Conservation (phyloP, 1,284 basidiomycete species). For the Ganoderma boninense region DNA sequence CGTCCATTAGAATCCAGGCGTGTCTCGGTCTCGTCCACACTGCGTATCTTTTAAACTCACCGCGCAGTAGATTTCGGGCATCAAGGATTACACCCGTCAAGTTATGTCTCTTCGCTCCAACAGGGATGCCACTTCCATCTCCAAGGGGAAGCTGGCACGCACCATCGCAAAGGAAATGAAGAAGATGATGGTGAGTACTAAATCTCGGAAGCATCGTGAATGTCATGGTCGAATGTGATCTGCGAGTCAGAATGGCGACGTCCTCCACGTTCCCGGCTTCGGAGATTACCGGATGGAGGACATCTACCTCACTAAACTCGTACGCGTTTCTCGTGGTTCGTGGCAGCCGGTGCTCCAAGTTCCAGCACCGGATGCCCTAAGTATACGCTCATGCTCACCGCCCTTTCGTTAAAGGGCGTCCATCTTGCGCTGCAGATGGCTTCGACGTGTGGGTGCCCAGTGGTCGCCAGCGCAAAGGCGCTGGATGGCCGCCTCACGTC, state of each 20-base stretch:
- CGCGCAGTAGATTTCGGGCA: background rate
- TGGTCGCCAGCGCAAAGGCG: no score
- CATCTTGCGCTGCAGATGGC: background rate
- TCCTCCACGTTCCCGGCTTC: background rate
- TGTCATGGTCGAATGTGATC: background rate
- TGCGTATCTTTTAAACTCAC: background rate
- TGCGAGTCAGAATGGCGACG: background rate
- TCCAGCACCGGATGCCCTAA: background rate
- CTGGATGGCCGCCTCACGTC: background rate
- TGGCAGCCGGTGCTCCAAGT: conserved; percentile 26
- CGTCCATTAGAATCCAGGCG: conserved; percentile 21
- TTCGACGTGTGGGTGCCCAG: background rate
- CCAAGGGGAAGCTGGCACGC: conserved; percentile 1
- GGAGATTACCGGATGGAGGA: conserved; percentile 4
- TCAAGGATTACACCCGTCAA: conserved; percentile 1
- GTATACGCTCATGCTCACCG: background rate
- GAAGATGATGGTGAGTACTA: conserved; percentile 7
- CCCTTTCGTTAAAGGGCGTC: conserved; percentile 1
- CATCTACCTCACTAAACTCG: conserved; percentile 13
- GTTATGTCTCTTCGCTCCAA: conserved; percentile 8
- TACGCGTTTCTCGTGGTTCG: conserved; percentile 22
- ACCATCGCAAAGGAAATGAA: conserved; percentile 16
- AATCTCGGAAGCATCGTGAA: background rate
- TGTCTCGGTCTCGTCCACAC: background rate
- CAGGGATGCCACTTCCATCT: conserved; percentile 3